Evolutionary conservation across 2,329 filamentous ascomycete genomes (phyloP).

Genomic region (Hypoxylon sp.): DNA sequence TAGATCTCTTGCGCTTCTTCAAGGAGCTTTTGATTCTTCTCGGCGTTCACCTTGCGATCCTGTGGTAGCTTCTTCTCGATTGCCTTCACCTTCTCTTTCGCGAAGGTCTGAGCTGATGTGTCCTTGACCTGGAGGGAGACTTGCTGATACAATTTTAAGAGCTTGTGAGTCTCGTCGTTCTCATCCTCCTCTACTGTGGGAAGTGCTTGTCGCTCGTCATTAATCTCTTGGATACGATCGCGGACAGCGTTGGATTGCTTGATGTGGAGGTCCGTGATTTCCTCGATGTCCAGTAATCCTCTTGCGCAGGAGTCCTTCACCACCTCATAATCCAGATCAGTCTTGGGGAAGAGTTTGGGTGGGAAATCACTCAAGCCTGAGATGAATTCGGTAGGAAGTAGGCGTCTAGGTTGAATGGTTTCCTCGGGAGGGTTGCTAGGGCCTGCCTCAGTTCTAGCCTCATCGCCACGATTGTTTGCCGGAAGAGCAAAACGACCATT

Average conservation of each 20-base stretch:
- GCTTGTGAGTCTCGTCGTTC: conserved; percentile 11
- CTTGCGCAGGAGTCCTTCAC: neutral
- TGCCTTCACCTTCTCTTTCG: conserved; percentile 2
- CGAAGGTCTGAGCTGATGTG: conserved; percentile 7
- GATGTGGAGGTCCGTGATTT: conserved; percentile 21
- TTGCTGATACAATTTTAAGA: conserved; percentile 5
- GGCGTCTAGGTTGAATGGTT: no score
- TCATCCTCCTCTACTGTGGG: no score
- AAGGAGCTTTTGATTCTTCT: conserved; percentile 23
- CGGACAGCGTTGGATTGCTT: conserved; percentile 30
- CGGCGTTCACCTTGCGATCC: conserved; percentile 3
- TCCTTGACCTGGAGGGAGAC: neutral
- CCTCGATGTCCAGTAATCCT: conserved; percentile 11
- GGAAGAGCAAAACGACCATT: neutral
- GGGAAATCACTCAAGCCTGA: conserved; percentile 17
- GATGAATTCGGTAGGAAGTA: no score
- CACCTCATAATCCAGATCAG: conserved; percentile 3
- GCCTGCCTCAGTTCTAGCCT: no score
- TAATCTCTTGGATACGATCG: conserved; percentile 27
- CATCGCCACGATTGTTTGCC: neutral
- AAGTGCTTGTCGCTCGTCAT: conserved; percentile 22
- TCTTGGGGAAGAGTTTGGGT: neutral
- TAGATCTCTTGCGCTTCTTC: conserved; percentile 32
- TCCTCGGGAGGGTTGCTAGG: neutral
- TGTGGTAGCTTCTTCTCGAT: conserved; percentile 4